Percentiles rank a stretch among this genome's conserved stretches.
phyloP scores from a whole-genome alignment of 2,329 filamentous ascomycete species.

The Epichloe elymi region DNA sequence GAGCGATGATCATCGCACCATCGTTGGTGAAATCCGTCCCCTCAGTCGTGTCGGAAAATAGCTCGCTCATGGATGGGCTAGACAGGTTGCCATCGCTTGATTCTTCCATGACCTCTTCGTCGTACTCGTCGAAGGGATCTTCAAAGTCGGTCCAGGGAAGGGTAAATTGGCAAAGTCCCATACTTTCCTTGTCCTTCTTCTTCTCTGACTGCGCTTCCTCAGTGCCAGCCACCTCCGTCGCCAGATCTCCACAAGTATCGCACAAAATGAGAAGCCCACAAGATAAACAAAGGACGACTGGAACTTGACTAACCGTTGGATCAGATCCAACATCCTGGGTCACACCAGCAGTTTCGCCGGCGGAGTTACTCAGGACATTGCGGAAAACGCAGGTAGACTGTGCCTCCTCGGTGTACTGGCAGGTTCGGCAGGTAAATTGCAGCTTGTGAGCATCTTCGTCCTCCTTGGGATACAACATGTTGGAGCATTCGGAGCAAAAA shows the following conservation, averaged over 20 bases:
- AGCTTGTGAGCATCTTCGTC: constrained; percentile 72
- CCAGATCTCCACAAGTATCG: constrained; percentile 22
- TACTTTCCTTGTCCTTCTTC: constrained; percentile 10
- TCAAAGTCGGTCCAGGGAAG: constrained; percentile 13
- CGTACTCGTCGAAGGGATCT: constrained; percentile 25
- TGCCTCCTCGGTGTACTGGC: constrained; percentile 79
- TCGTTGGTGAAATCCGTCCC: constrained; percentile 12
- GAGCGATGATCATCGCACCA: constrained; percentile 8
- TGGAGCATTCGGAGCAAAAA: constrained; percentile 98
- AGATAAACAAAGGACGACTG: constrained; percentile 29
- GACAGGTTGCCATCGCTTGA: neutral
- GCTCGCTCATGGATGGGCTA: constrained; percentile 3
- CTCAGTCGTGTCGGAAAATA: constrained; percentile 10
- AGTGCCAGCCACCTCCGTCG: constrained; percentile 11
- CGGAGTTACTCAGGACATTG: constrained; percentile 81
- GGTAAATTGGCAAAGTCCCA: constrained; percentile 17
- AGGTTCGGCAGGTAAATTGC: constrained; percentile 92
- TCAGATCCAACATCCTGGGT: constrained; percentile 95
- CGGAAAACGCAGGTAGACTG: constrained; percentile 88
- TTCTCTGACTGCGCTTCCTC: neutral
- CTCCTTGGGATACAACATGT: constrained; percentile 96
- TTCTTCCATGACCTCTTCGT: constrained; percentile 22
- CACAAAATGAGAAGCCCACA: constrained; percentile 34
- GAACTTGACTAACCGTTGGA: constrained; percentile 78
- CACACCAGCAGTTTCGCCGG: constrained; percentile 91